Conservation (phyloP, 1,284 basidiomycete species). For the Athelia sp. region DNA sequence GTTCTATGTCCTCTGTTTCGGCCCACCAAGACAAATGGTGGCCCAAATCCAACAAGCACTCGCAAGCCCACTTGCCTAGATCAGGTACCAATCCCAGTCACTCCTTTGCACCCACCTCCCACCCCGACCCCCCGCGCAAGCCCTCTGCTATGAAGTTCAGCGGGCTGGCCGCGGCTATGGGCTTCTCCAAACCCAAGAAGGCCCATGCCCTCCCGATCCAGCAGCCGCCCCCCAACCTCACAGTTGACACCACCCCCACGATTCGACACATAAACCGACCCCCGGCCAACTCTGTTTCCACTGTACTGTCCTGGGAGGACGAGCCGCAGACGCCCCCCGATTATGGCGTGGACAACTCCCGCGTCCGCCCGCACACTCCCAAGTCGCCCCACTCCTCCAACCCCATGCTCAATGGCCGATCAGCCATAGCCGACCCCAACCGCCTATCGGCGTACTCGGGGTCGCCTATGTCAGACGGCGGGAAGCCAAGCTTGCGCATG, state of each 20-base stretch:
- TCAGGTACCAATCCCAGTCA: slow-evolving; percentile 11
- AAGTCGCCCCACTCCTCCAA: neutral
- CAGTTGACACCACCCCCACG: slow-evolving; percentile 19
- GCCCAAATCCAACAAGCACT: slow-evolving; percentile 22
- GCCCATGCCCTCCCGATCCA: slow-evolving; percentile 49
- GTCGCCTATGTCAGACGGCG: slow-evolving; percentile 40
- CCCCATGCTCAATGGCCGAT: neutral
- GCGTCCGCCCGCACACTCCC: neutral
- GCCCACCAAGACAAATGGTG: slow-evolving; percentile 24
- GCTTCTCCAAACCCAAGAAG: slow-evolving; percentile 57
- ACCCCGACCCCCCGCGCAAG: slow-evolving; percentile 19
- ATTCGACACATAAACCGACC: slow-evolving; percentile 30
- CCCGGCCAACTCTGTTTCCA: slow-evolving; percentile 45
- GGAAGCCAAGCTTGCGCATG: slow-evolving; percentile 29
- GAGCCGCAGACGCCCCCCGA: slow-evolving; percentile 52
- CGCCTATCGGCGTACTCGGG: slow-evolving; percentile 49
- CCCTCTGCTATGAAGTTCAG: slow-evolving; percentile 41
- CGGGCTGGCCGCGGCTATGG: slow-evolving; percentile 53
- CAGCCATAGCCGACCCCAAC: slow-evolving; percentile 24
- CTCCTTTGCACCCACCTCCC: slow-evolving; percentile 21
- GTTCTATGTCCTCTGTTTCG: slow-evolving; percentile 19
- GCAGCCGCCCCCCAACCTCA: slow-evolving; percentile 32
- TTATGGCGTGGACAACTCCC: slow-evolving; percentile 21
- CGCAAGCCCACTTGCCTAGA: slow-evolving; percentile 5
- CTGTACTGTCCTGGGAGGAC: slow-evolving; percentile 43